Conservation (phyloP, 2,329 filamentous ascomycete species). For the Coniochaeta prunicola region DNA sequence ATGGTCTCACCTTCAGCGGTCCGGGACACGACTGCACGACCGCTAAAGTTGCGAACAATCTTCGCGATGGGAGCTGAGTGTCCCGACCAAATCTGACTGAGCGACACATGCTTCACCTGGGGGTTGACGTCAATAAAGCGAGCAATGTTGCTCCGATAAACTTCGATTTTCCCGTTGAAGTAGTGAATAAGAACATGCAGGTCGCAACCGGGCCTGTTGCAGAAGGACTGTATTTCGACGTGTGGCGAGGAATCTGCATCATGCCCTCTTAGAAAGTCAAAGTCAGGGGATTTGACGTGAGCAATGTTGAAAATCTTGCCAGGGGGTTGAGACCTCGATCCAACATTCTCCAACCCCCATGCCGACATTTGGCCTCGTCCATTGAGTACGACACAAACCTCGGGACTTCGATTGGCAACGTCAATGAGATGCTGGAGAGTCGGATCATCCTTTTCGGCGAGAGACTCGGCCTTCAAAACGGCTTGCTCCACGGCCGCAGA, state of each 20-base stretch:
- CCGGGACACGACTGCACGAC: conserved; percentile 71
- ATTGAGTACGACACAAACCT: conserved; percentile 82
- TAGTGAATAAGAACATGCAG: conserved; percentile 73
- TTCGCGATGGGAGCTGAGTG: conserved; percentile 77
- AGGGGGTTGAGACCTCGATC: conserved; percentile 57
- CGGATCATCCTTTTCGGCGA: conserved; percentile 56
- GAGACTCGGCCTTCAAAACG: conserved; percentile 52
- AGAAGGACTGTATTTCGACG: conserved; percentile 67
- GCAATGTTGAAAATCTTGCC: conserved; percentile 79
- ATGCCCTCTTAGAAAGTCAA: conserved; percentile 35
- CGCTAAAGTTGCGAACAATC: conserved; percentile 78
- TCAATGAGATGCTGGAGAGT: conserved; percentile 80
- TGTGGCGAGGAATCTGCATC: conserved; percentile 28
- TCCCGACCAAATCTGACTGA: conserved; percentile 70
- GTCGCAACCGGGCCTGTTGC: conserved; percentile 54
- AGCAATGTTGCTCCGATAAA: conserved; percentile 72
- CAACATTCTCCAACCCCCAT: conserved; percentile 86
- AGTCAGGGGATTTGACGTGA: conserved; percentile 56
- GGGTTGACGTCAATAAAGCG: conserved; percentile 70
- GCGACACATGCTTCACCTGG: conserved; percentile 50
- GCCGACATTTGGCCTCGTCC: conserved; percentile 80
- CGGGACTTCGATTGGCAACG: conserved; percentile 75
- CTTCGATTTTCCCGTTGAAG: conserved; percentile 77
- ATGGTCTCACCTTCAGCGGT: conserved; percentile 73
- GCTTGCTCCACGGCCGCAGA: conserved; percentile 69